Evolutionary conservation across 2,329 filamentous ascomycete species (phyloP).

Genomic region (Colletotrichum higginsianum): DNA sequence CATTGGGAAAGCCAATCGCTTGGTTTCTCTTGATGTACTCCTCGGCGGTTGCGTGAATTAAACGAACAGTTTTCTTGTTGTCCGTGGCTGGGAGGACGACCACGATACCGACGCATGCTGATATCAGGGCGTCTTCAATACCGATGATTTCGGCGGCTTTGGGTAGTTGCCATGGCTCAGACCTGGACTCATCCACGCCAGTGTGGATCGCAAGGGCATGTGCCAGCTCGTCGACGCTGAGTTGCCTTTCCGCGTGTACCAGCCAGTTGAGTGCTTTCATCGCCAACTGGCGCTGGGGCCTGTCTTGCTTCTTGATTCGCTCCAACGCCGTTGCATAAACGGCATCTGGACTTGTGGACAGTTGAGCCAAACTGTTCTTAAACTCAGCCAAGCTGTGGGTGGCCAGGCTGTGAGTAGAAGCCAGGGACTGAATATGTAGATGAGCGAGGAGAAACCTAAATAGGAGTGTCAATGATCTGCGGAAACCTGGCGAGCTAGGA

Average conservation of each 20-base stretch:
- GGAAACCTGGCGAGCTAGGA: no score
- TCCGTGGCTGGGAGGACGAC: not conserved
- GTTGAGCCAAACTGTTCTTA: not conserved
- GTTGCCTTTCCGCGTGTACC: not conserved
- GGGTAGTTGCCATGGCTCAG: not conserved
- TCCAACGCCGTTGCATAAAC: slow-evolving; percentile 7
- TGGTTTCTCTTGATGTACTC: not conserved
- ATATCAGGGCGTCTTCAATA: slow-evolving; percentile 2
- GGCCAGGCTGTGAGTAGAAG: not conserved
- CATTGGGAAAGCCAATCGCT: not conserved
- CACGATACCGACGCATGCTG: slow-evolving; percentile 23
- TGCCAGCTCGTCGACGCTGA: slow-evolving; percentile 17
- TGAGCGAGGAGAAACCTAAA: slow-evolving; percentile 25
- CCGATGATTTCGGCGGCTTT: not conserved
- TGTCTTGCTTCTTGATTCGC: not conserved
- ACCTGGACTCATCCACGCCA: not conserved
- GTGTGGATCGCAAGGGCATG: slow-evolving; percentile 16
- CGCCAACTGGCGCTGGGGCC: not conserved
- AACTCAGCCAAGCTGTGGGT: not conserved
- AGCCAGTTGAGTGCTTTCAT: slow-evolving; percentile 21
- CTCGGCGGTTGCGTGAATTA: slow-evolving; percentile 11
- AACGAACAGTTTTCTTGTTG: slow-evolving; percentile 1
- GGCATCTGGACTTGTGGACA: slow-evolving; percentile 2
- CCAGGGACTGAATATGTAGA: slow-evolving; percentile 22
- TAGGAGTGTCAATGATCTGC: not conserved